Percentiles rank a stretch among this genome's conserved stretches.
These are phyloP conservation scores for Lizanozyma gosingica DNA, from an alignment of 1,139 yeast genomes.

Conservation along the genomic window DNA sequence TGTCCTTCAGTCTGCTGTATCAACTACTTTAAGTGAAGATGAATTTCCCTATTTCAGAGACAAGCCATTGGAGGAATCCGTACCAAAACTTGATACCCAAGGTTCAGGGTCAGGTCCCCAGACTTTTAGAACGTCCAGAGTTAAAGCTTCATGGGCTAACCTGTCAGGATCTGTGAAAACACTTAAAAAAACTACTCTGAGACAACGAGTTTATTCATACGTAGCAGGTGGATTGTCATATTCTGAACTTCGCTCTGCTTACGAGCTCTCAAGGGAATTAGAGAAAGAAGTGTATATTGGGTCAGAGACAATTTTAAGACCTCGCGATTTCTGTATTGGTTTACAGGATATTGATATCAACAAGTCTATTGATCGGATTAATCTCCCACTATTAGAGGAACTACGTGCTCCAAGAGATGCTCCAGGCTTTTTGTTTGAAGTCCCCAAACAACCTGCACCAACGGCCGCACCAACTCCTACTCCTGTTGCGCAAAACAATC, in stretches of 20 bases:
- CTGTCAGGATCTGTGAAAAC: slow-evolving; percentile 17
- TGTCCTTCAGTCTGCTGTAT: slow-evolving; percentile 41
- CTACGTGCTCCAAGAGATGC: slow-evolving; percentile 27
- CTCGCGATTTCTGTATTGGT: slow-evolving; percentile 44
- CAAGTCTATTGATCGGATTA: slow-evolving; percentile 12
- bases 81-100: slow-evolving; percentile 15
- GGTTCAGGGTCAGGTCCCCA: slow-evolving; percentile 20
- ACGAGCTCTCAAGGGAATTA: slow-evolving; percentile 54
- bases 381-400: slow-evolving; percentile 12
- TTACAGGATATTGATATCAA: slow-evolving; percentile 32
- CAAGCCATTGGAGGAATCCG: slow-evolving; percentile 57
- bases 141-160: slow-evolving; percentile 77
- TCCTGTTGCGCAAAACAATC: neutral
- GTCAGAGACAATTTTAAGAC: slow-evolving; percentile 67
- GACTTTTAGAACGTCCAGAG: slow-evolving; percentile 63
- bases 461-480: neutral
- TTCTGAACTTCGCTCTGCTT: slow-evolving; percentile 69
- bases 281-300: slow-evolving; percentile 79
- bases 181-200: slow-evolving; percentile 32
- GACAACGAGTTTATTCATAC: slow-evolving; percentile 69
- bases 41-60: slow-evolving; percentile 73
- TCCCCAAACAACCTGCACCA: slow-evolving; percentile 8
- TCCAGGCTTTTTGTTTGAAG: slow-evolving; percentile 28
- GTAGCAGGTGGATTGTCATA: slow-evolving; percentile 88
- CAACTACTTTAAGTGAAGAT: slow-evolving; percentile 42